Evolutionary conservation across 2,329 filamentous ascomycete species (phyloP), one percentile per base, ranked within the genome.

Genomic region (Grosmannia huntii): DNA sequence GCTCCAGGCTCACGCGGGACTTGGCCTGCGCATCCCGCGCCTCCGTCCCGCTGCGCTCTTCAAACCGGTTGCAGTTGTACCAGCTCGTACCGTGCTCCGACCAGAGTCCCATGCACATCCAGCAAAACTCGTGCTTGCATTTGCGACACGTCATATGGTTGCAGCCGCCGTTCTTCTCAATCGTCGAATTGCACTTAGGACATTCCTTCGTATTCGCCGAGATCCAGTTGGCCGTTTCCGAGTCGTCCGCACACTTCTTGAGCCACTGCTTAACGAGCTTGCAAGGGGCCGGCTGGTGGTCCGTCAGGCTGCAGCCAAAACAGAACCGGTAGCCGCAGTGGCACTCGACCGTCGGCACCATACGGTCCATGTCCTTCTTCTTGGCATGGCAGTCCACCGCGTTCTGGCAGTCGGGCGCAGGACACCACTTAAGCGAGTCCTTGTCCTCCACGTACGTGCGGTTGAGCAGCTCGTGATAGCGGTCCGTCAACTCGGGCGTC

Each of bases 91-190:
- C 94, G 69, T 99, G 94, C 72, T 99, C 94, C 1, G 90, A 95
- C 94, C 94, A 99, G 0, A 96, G 77, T 0, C 94, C 94, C 94
- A 99, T 99, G 68, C 94, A 99, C 88, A 99, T 97, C 94, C 94
- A 99, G 74, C 94, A 99, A 68, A 99, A 96, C 68, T 96, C 91
- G 68, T 96, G 86, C 67, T 90, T 90, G 75, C 91, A 96, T 71
- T 96, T 96, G 59, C 91, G 80, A 70, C 91, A 96, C 0, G 91
- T 96, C 91, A 96, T 96, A 71, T 96, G 91, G 74, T 96, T 96
- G 75, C 91, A 96, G 4, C 91, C 91, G 56, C 91, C 91, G 64
- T 99, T 99, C 81, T 99, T 99, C 73, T 99, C 94, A 51, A 99
- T 99, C 0, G 94, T 99, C 2, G 92, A 97, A 65, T 89, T 84